Evolutionary conservation across 495 filamentous ascomycete genomes (phyloP), one percentile per base, ranked within the genome.

Genomic region (Podospora pseudocomata): DNA sequence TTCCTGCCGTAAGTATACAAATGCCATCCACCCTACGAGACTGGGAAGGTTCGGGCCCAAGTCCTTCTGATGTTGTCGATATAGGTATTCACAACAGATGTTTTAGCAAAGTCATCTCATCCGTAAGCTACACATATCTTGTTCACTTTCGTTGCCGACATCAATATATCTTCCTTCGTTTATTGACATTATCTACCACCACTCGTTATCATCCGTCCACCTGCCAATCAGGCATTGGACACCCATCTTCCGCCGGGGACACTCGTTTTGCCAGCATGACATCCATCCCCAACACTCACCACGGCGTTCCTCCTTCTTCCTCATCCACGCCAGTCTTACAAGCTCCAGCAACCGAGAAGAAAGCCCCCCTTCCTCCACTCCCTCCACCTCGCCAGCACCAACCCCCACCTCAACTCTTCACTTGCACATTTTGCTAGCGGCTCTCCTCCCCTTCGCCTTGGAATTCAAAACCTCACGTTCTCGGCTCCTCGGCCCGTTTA

Each of bases 391-490:
- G 11, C 19, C 63, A 66, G 2, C 23, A 44, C n/a, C 70, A 64
- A 26, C 18, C 20, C 63, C 60, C 65, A 20, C 60, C 54, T 11
- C 66, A 69, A 26, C 53, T 75, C 44, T 84, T 84, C 72, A 79
- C 78, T 7, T 84, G 83, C 74, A 84, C 82, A 3, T 82, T 84
- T 71, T 83, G 82, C 77, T 82, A 77, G 80, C 71, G 68, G 53
- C 63, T 68, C 18, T 76, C 72, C 30, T 65, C 64, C 18, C 20
- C 32, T 63, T 63, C 32, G 32, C 27, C 59, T 20, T 20, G 9
- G 56, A 30, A 26, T 18, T n/a, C 59, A 13, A 61, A 61, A 19
- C 61, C 61, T 4, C 32, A 32, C 5, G 32, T 74, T 58, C 72
- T 77, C 16, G 76, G 78, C 11, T 71, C 63, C 9, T 68, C 75